phyloP scores from a whole-genome alignment of 2,329 filamentous ascomycete genomes.

The Metarhizium anisopliae region DNA sequence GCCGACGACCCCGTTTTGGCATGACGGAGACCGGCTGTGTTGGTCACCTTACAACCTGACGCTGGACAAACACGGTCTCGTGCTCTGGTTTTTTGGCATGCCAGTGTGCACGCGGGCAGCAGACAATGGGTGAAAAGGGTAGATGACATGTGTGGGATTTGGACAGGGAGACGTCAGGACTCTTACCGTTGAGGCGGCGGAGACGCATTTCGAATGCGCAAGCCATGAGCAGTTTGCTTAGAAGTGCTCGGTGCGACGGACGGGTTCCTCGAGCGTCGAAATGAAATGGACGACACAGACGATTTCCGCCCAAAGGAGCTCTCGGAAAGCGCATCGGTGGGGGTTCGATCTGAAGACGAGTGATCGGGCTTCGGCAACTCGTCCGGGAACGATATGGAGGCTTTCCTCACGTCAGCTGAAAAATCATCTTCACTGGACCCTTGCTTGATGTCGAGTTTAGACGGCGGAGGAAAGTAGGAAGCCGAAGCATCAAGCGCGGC shows the following conservation, averaged over 20 bases:
- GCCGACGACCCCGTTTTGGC: not conserved
- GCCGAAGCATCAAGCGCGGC: not conserved
- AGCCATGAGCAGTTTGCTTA: not conserved
- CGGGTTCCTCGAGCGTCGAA: constrained; percentile 2
- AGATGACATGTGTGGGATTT: not conserved
- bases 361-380: constrained; percentile 21
- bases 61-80: not conserved
- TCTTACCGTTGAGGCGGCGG: constrained; percentile 7
- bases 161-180: not conserved
- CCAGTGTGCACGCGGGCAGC: not conserved
- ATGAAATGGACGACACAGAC: constrained; percentile 6
- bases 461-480: not conserved
- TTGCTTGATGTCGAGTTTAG: constrained; percentile 6
- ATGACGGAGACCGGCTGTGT: not conserved
- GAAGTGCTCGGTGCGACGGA: not conserved
- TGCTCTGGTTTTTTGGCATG: not conserved
- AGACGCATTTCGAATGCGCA: constrained; percentile 3
- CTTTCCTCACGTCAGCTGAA: constrained; percentile 22
- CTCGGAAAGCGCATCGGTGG: constrained; percentile 3
- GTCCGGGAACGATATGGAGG: constrained; percentile 24
- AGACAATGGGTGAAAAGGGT: not conserved
- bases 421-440: constrained; percentile 12
- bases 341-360: constrained; percentile 5
- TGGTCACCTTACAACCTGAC: not conserved
- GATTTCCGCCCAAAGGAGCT: constrained; percentile 7